Base-by-base conservation (phyloP, 257 asterid genomes). In the Lycium barbarum region DNA sequence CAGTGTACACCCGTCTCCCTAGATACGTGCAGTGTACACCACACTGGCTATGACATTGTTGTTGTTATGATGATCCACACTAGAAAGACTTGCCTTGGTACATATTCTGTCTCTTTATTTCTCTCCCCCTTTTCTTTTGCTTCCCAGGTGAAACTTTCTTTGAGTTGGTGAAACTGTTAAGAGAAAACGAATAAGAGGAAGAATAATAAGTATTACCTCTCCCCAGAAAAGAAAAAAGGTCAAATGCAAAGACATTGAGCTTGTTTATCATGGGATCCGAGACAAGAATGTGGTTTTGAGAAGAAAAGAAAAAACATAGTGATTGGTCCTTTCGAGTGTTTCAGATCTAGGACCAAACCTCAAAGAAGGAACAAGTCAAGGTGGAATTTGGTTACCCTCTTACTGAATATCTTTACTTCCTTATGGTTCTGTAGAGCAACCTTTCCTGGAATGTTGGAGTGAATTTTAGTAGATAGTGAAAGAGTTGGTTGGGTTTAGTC, bases 321-420 rank as follows among this genome's bases (percentile, higher is more conserved):
- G 26, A 78, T 49, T 49, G 45, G 81, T 74, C 45, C 81, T 22
- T 6, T 51, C 2, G 12, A 49, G 22, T 4, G 61, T 74, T 55
- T 74, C 62, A 49, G 43, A 49, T 74, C 81, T 74, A 74, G 22
- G 81, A 74, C 43, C 62, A 74, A 49, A 74, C 45, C 81, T 74
- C 26, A 49, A 74, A 74, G 62, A 22, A 49, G 61, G 62, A 74
- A 49, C 22, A 10, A 49, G 81, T 22, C 62, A 20, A 74, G 59
- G 62, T 53, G 38, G 45, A 74, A 20, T 74, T 49, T 49, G 61
- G 43, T 26, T 26, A 26, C 33, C 33, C 33, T 26, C 33, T 26
- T 26, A 26, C 33, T 26, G 33, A 26, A 26, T 26, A 26, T 26
- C 33, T 26, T 26, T 26, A 26, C 33, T 26, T 26, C 33, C 33